Base-by-base conservation (phyloP, 2,329 filamentous ascomycete genomes). In the Dendrostoma leiphaemia region DNA sequence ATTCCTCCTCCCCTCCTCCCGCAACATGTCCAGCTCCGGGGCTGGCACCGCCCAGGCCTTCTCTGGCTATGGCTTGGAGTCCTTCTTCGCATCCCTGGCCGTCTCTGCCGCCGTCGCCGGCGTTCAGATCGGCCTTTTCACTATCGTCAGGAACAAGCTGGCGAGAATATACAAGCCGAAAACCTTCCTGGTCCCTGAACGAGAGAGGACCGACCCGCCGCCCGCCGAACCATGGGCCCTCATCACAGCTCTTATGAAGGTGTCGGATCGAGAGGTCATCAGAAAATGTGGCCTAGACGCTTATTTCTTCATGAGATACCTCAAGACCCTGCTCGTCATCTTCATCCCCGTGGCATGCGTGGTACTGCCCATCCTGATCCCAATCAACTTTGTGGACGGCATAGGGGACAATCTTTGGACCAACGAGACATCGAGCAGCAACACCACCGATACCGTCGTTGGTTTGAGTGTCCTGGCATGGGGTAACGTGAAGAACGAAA, bases 281-380 rank as follows among this genome's bases (percentile, higher is more conserved):
- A 88, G 93, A 50, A 96, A 97, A 71, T 97, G 93, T 62, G 94
- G 94, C 17, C 82, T 99, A 9, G 94, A 99, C 68, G 91, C 93
- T 65, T 99, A 96, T 73, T 96, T 97, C 76, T 99, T 99, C 70
- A 79, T 99, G 1, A 89, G 95, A 59, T 99, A 96, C 65, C 81
- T 84, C 13, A 82, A 82, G 60, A 81, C 66, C 69, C 83, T 97
- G 5, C 81, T 97, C 40, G 86, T 96, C 67, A 96, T 99, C 59
- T 97, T 99, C 68, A 74, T 96, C 35, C 91, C 94, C 1, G 84
- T 96, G 53, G 85, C 89, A 12, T 62, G 83, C 24, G 66, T 97
- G 48, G 86, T 96, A 26, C 77, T 97, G 51, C 94, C 94, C 0
- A 88, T 97, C 23, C 75, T 99, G 40, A 74, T 97, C 2, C 92